Evolutionary conservation across 2,329 filamentous ascomycete species (phyloP), one percentile per base, ranked within the genome.

Genomic region (Ceratocystis papillata): DNA sequence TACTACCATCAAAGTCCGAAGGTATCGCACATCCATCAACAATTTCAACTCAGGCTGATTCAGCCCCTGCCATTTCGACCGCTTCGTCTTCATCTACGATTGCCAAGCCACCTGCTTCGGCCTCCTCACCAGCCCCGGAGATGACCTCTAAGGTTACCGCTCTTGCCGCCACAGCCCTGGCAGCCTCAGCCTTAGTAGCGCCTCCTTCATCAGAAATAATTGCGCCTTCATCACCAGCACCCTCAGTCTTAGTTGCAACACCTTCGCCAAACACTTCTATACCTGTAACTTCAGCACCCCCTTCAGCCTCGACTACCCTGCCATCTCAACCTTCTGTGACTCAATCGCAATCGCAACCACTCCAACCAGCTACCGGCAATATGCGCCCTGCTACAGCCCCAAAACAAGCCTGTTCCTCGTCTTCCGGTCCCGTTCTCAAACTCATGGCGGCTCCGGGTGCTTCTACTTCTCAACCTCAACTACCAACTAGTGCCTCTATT

Each of bases 271-370:
- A 28, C 17, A n/a, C 28, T 59, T 59, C 28, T 15, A 37, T 30
- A 28, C 5, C 28, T 5, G 55, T 15, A 7, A 15, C 37, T 3
- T 57, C 12, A 28, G 28, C 48, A 20, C 48, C 48, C 48, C 20
- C 22, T 53, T 28, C 30, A 8, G 5, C 33, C 12, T n/a, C 55
- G 7, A 15, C 15, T 59, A 10, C 55, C 55, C 8, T 37, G 33
- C 2, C 55, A 17, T 59, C 55, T 4, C 55, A 59, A 17, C 25
- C 30, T 59, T 7, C 55, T n/a, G 28, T 4, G 30, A 37, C 55
- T 7, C 28, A 59, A 30, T n/a, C 55, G 20, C 55, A 59, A 59
- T 30, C 53, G n/a, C 55, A 59, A 37, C 55, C 55, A 20, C 55
- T 59, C 5, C 55, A 30, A 8, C 55, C 55, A n/a, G 30, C 28